phyloP scores from a whole-genome alignment of 163 green algal species.

The Chloromonas sp. region DNA sequence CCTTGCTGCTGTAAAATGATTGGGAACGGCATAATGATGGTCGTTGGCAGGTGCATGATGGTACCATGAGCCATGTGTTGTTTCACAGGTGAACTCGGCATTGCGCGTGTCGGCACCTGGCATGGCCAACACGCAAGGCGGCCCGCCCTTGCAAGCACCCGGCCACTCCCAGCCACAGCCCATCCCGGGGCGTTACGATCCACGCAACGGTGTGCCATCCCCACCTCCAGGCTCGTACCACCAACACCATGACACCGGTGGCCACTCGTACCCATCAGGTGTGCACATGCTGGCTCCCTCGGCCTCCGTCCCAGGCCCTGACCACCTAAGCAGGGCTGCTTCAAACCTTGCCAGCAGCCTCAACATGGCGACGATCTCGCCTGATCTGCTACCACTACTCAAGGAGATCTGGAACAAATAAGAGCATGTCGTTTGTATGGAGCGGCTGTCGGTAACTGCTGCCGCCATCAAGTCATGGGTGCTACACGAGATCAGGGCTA shows the following conservation, averaged over 20 bases:
- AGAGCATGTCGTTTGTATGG: not conserved
- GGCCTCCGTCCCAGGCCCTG: not conserved
- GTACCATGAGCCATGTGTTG: not conserved
- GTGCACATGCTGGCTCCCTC: no score
- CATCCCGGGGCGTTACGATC: not conserved
- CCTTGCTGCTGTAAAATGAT: not conserved
- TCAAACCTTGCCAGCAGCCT: not conserved
- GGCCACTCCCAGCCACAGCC: not conserved
- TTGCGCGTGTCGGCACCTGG: no score
- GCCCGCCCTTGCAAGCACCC: no score
- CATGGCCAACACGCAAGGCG: no score
- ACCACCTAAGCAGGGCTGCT: not conserved
- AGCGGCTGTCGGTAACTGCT: no score
- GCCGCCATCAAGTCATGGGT: no score
- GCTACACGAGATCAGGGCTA: no score
- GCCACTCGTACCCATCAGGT: no score
- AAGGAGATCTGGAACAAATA: conserved; percentile 6
- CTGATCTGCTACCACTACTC: not conserved
- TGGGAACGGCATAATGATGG: not conserved
- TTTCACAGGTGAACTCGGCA: no score
- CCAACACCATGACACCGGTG: no score
- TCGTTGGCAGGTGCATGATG: not conserved
- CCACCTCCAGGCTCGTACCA: no score
- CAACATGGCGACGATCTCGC: not conserved
- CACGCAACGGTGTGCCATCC: no score